These are phyloP conservation scores for Neobulgaria alba DNA, from an alignment of 2,329 filamentous ascomycete genomes.

Conservation along the genomic window DNA sequence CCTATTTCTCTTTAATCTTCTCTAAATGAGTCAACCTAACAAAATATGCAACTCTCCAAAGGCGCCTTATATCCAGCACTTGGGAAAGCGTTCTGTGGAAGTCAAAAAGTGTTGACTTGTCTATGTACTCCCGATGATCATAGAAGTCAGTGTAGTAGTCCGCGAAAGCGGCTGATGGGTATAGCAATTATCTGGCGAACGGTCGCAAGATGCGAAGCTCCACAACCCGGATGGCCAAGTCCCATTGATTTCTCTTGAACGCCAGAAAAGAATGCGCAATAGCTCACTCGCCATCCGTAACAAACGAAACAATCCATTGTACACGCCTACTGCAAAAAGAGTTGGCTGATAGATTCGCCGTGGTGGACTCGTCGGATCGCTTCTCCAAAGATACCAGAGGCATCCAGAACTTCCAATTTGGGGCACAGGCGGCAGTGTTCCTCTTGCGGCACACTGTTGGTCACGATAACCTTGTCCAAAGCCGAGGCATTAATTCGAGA, in stretches of 20 bases:
- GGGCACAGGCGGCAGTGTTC: conserved; percentile 70
- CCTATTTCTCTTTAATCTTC: too few relatives aligned
- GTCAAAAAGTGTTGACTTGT: conserved; percentile 14
- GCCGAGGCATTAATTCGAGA: conserved; percentile 87
- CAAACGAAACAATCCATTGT: conserved; percentile 5
- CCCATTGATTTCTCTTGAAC: conserved; percentile 17
- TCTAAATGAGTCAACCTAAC: not conserved
- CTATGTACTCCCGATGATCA: conserved; percentile 17
- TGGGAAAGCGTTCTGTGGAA: conserved; percentile 27
- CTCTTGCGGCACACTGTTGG: conserved; percentile 86
- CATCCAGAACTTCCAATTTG: conserved; percentile 87
- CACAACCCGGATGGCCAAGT: conserved; percentile 15
- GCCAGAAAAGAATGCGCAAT: conserved; percentile 14
- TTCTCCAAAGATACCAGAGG: conserved; percentile 88
- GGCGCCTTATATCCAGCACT: conserved; percentile 26
- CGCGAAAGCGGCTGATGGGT: conserved; percentile 20
- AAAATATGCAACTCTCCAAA: not conserved
- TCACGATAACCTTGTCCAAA: conserved; percentile 88
- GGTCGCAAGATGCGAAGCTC: conserved; percentile 13
- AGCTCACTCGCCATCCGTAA: conserved; percentile 7
- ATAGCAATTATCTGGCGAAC: conserved; percentile 26
- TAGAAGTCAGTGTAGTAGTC: conserved; percentile 20
- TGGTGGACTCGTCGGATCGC: conserved; percentile 94
- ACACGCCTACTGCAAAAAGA: conserved; percentile 50
- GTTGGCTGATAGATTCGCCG: conserved; percentile 91